phyloP scores from a whole-genome alignment of 306 rosid genomes.

The Prunus campanulata region DNA sequence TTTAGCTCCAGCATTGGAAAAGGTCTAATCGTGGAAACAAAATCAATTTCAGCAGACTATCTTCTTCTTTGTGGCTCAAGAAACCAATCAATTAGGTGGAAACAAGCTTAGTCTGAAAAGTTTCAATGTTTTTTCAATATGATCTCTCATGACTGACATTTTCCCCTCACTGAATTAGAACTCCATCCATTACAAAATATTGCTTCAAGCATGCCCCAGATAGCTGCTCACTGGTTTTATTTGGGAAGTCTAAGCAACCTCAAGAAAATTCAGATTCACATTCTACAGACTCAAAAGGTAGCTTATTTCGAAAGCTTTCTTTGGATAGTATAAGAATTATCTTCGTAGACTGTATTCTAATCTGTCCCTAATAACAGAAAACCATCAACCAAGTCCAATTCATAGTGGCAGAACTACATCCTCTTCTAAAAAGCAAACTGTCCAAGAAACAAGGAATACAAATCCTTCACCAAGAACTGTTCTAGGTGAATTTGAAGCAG shows the following conservation, averaged over 20 bases:
- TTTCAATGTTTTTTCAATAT: neutral
- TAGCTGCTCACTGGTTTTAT: conserved; percentile 54
- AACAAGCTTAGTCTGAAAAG: neutral
- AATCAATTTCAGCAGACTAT: conserved; percentile 60
- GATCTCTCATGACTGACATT: conserved; percentile 2
- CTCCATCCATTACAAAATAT: conserved; percentile 41
- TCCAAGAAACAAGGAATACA: conserved; percentile 31
- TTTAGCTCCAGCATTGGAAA: conserved; percentile 53
- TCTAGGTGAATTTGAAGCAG: conserved; percentile 47
- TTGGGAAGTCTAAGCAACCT: conserved; percentile 37
- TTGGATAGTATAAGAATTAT: neutral
- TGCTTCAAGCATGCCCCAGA: conserved; percentile 69
- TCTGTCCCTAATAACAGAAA: conserved; percentile 26
- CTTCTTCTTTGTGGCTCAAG: conserved; percentile 72
- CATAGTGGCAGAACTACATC: conserved; percentile 28
- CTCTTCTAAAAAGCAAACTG: conserved; percentile 28
- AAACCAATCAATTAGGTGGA: conserved; percentile 51
- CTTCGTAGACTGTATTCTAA: conserved; percentile 5
- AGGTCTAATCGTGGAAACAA: conserved; percentile 70
- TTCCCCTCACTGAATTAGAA: conserved; percentile 28
- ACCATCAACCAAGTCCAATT: conserved; percentile 25
- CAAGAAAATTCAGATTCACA: conserved; percentile 31
- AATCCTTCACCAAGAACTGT: conserved; percentile 56
- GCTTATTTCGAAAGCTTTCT: conserved; percentile 4
- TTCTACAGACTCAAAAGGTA: conserved; percentile 55